Conservation (phyloP, 2,329 filamentous ascomycete species). For the Diaporthe citriasiana region DNA sequence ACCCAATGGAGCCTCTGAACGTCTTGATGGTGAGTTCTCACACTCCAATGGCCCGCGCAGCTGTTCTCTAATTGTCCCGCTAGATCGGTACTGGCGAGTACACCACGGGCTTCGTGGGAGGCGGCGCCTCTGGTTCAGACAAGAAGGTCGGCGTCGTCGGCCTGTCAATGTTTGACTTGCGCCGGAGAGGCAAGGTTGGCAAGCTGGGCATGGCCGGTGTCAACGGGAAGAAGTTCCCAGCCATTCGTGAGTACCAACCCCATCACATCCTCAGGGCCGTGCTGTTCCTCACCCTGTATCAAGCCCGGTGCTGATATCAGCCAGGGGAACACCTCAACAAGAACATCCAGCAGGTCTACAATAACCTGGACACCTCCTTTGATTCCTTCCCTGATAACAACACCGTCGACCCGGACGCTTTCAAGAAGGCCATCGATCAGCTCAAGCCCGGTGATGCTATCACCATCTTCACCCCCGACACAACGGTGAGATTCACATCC, state of each 20-base stretch:
- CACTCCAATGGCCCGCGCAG: not conserved
- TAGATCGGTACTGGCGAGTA: constrained; percentile 95
- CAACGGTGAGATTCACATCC: constrained; percentile 62
- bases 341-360: constrained; percentile 91
- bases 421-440: constrained; percentile 89
- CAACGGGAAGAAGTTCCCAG: constrained; percentile 89
- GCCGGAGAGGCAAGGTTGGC: constrained; percentile 88
- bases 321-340: constrained; percentile 87
- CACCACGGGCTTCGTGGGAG: constrained; percentile 93
- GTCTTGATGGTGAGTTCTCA: constrained; percentile 74
- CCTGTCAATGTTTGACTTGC: constrained; percentile 89
- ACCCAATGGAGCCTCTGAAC: constrained; percentile 71
- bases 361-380: constrained; percentile 89
- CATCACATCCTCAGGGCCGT: not conserved
- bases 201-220: constrained; percentile 91
- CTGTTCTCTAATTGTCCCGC: not conserved
- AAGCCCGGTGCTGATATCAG: constrained; percentile 58
- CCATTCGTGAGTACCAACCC: constrained; percentile 76
- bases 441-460: constrained; percentile 87
- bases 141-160: constrained; percentile 97
- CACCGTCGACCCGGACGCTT: constrained; percentile 81
- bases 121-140: constrained; percentile 86
- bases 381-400: constrained; percentile 85
- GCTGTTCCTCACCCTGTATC: not conserved
- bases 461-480: constrained; percentile 96